Conservation (phyloP, 108 stramenopile genomes). For the Fragilariopsis cylindrus region DNA sequence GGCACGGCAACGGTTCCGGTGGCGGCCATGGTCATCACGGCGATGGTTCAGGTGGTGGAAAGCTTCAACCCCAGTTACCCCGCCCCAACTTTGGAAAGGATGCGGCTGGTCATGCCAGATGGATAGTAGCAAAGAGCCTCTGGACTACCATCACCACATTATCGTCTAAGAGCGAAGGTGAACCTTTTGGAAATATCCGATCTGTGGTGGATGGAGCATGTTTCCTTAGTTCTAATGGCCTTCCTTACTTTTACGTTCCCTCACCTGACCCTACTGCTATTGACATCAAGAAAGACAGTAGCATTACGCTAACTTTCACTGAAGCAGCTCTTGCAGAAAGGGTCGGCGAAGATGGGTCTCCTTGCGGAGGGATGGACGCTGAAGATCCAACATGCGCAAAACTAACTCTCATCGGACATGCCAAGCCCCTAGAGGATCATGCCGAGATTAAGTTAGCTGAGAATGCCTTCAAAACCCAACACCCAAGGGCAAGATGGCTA, state of each 20-base stretch:
- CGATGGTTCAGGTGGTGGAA: too few relatives aligned
- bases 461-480: background rate
- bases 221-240: background rate
- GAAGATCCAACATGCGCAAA: constrained; percentile 14
- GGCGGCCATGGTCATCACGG: too few relatives aligned
- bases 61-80: too few relatives aligned
- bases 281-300: background rate
- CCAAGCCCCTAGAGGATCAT: background rate
- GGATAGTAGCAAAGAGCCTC: constrained; percentile 9
- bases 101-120: constrained; percentile 1
- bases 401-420: constrained; percentile 12
- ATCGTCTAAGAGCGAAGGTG: background rate
- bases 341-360: background rate
- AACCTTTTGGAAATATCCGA: constrained; percentile 16
- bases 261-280: constrained; percentile 4
- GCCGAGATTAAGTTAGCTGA: background rate
- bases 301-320: constrained; percentile 10
- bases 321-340: constrained; percentile 20
- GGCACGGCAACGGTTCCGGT: background rate
- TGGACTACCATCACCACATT: constrained; percentile 20
- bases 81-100: background rate
- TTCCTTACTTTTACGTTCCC: constrained; percentile 18
- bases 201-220: constrained; percentile 4
- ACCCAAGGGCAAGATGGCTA: constrained; percentile 7
- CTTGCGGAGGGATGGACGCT: constrained; percentile 14